Evolutionary conservation across 2,329 filamentous ascomycete species (phyloP).

Genomic region (Fusarium sp.): DNA sequence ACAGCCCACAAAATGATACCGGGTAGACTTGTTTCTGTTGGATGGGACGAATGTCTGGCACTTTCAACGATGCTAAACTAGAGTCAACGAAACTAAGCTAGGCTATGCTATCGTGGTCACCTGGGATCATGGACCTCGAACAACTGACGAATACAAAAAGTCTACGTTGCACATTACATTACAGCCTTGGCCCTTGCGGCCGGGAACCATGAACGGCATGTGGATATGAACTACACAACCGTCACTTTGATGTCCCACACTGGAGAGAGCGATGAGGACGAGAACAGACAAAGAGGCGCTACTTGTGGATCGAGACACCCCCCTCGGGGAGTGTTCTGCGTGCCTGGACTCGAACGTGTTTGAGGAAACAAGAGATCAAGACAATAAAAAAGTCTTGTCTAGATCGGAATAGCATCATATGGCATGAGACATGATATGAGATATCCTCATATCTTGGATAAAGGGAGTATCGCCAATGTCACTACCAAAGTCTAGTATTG

Average conservation of each 20-base stretch:
- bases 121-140: neutral
- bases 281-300: conserved; percentile 21
- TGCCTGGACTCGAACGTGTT: neutral
- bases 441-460: conserved; percentile 11
- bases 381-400: neutral
- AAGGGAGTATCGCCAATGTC: conserved; percentile 17
- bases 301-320: conserved; percentile 15
- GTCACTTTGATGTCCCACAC: conserved; percentile 24
- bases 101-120: neutral
- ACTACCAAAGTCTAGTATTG: neutral
- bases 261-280: conserved; percentile 27
- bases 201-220: conserved; percentile 35
- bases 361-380: conserved; percentile 14
- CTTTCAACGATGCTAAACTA: neutral
- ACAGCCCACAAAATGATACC: conserved; percentile 1
- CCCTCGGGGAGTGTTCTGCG: conserved; percentile 4
- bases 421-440: conserved; percentile 16
- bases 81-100: conserved; percentile 4
- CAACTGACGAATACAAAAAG: neutral
- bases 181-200: conserved; percentile 7
- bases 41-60: neutral
- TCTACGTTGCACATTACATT: neutral
- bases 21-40: conserved; percentile 10
- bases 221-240: conserved; percentile 29
- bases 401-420: conserved; percentile 26